Conservation (phyloP, 192 early-diverging fungal genomes). For the Blastocladiella britannica region DNA sequence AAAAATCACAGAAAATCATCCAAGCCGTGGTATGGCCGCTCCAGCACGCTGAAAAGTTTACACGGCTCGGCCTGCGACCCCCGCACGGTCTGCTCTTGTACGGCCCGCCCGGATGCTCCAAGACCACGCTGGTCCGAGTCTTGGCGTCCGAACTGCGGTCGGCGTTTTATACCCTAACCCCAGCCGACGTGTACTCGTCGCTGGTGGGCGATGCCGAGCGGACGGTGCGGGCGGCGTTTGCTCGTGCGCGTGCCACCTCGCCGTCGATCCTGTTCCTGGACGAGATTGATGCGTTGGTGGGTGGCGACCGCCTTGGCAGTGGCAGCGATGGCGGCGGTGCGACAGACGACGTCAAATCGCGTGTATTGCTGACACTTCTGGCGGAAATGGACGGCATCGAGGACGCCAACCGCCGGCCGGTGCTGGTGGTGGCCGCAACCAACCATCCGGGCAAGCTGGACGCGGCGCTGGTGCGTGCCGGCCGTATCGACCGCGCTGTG, state of each 20-base stretch:
- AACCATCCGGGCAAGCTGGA: slow-evolving; percentile 26
- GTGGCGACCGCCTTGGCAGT: slow-evolving; percentile 45
- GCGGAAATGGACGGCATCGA: slow-evolving; percentile 91
- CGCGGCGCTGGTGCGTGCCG: slow-evolving; percentile 22
- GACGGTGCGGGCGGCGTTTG: slow-evolving; percentile 56
- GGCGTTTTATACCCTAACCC: slow-evolving; percentile 15
- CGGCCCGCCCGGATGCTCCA: slow-evolving; percentile 89
- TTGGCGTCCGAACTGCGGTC: slow-evolving; percentile 53
- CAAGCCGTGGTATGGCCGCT: slow-evolving; percentile 85
- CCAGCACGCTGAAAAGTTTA: slow-evolving; percentile 23
- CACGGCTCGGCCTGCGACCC: slow-evolving; percentile 41
- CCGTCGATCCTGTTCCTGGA: slow-evolving; percentile 86
- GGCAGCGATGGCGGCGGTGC: slow-evolving; percentile 7
- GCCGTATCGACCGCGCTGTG: slow-evolving; percentile 19
- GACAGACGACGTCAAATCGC: slow-evolving; percentile 51
- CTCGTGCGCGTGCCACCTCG: slow-evolving; percentile 39
- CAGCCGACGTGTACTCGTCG: slow-evolving; percentile 49
- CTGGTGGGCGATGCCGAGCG: slow-evolving; percentile 73
- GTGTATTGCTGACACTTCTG: slow-evolving; percentile 50
- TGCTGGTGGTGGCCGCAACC: slow-evolving; percentile 16
- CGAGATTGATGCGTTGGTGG: slow-evolving; percentile 83
- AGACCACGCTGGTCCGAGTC: slow-evolving; percentile 78
- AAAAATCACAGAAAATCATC: slow-evolving; percentile 25
- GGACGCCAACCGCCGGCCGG: slow-evolving; percentile 28
- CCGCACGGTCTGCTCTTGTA: slow-evolving; percentile 76